phyloP scores from a whole-genome alignment of 441 rosid species.

The Viola pubescens region DNA sequence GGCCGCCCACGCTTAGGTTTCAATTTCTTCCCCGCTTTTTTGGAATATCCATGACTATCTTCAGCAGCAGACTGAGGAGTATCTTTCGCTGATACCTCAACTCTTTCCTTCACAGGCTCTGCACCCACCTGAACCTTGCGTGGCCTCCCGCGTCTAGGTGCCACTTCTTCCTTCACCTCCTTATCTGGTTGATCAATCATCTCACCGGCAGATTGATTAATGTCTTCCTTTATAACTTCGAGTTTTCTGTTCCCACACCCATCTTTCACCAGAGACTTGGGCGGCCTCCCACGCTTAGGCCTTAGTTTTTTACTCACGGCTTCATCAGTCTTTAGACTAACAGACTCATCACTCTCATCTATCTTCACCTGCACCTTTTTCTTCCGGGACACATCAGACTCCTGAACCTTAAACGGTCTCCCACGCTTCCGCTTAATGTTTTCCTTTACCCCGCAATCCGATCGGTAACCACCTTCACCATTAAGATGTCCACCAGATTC shows the following conservation, averaged over 20 bases:
- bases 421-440: conserved; percentile 25
- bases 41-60: conserved; percentile 1
- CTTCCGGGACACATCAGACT: conserved; percentile 10
- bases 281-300: conserved; percentile 20
- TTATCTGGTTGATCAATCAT: conserved; percentile 8
- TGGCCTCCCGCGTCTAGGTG: conserved; percentile 22
- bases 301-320: conserved; percentile 9
- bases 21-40: conserved; percentile 11
- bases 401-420: conserved; percentile 23
- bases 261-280: conserved; percentile 16
- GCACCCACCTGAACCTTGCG: conserved; percentile 13
- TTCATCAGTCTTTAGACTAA: neutral
- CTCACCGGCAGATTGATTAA: neutral
- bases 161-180: conserved; percentile 10
- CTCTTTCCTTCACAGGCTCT: conserved; percentile 11
- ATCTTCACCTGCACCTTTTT: neutral
- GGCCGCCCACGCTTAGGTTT: conserved; percentile 31
- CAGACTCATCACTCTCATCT: conserved; percentile 10
- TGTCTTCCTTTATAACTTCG: conserved; percentile 3
- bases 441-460: neutral
- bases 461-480: neutral
- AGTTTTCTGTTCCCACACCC: conserved; percentile 9
- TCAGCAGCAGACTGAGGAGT: neutral
- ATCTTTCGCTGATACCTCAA: conserved; percentile 7
- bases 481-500: conserved; percentile 2